Conservation (phyloP, 352 stramenopile genomes). For the Phytophthora vignae region DNA sequence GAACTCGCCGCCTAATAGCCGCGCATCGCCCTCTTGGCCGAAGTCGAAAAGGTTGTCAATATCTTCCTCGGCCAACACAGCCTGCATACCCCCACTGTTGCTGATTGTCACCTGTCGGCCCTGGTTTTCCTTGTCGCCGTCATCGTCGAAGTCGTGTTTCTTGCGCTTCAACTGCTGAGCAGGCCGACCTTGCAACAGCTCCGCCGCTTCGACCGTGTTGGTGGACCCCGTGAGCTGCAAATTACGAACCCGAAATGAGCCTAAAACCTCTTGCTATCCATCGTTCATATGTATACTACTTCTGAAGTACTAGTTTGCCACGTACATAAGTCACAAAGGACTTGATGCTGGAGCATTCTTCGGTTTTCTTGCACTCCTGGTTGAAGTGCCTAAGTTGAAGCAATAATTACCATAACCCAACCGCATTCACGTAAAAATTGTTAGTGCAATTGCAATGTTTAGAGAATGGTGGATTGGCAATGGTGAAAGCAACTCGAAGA, state of each 20-base stretch:
- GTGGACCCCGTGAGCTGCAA: conserved; percentile 39
- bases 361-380: conserved; percentile 63
- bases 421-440: not conserved
- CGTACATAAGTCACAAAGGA: conserved; percentile 78
- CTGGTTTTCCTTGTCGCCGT: conserved; percentile 48
- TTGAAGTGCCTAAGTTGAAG: conserved; percentile 62
- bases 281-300: not conserved
- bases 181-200: conserved; percentile 18
- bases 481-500: not conserved
- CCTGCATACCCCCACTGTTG: conserved; percentile 9
- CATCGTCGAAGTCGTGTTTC: conserved; percentile 7
- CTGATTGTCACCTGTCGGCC: conserved; percentile 13
- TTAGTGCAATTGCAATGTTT: conserved; percentile 4
- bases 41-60: conserved; percentile 33
- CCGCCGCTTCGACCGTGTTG: conserved; percentile 21
- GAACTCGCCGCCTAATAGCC: conserved; percentile 2
- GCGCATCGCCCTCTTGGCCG: conserved; percentile 1
- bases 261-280: not conserved
- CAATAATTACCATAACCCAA: conserved; percentile 7
- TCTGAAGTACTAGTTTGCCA: not conserved
- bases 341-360: conserved; percentile 70
- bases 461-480: not conserved
- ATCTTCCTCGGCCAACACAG: conserved; percentile 27
- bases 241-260: not conserved
- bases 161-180: conserved; percentile 22